Evolutionary conservation across 179 eudicot species (phyloP), one percentile per base, ranked within the genome.

Genomic region (Monotropa hypopitys): DNA sequence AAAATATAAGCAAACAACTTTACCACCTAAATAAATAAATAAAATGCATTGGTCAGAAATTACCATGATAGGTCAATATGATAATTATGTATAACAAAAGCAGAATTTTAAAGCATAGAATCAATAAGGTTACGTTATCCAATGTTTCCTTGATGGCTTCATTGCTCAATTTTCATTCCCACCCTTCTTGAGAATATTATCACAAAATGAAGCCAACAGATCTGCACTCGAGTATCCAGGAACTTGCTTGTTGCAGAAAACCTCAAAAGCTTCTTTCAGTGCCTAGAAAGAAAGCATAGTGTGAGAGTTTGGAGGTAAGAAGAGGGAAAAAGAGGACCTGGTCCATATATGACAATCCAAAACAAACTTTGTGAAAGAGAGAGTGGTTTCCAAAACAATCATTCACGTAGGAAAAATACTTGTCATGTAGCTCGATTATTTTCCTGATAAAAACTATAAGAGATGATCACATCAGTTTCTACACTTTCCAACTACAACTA

Each of bases 61-160:
- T 20, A 42, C 68, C 43, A 30, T 28, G 8, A 21, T 21, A 56
- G 20, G 35, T 15, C 70, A 46, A 49, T 16, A 66, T 42, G 47
- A 15, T 8, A 50, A 23, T 9, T 18, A 51, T 18, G 20, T 51
- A 3, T n/a, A 7, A 69, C 26, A 59, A 45, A 51, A 47, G 43
- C 23, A 32, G 28, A 20, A n/a, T 15, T 21, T 56, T 6, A 45
- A 18, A 43, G 6, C 35, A 61, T 49, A 38, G 53, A 67, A 47
- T 18, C 42, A 42, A 68, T 45, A 10, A 59, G 13, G 7, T 73
- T 76, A 89, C 97, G 90, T 91, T 92, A 57, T 91, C 97, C 73
- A 92, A 84, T 47, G 91, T 87, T 57, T 92, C 97, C 76, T 92
- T 93, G 73, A 91, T 88, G 56, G 87, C 97, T 83, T 89, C 97